These are phyloP conservation scores for Penicillium sp. DNA, from an alignment of 2,329 filamentous ascomycete genomes.

Conservation along the genomic window DNA sequence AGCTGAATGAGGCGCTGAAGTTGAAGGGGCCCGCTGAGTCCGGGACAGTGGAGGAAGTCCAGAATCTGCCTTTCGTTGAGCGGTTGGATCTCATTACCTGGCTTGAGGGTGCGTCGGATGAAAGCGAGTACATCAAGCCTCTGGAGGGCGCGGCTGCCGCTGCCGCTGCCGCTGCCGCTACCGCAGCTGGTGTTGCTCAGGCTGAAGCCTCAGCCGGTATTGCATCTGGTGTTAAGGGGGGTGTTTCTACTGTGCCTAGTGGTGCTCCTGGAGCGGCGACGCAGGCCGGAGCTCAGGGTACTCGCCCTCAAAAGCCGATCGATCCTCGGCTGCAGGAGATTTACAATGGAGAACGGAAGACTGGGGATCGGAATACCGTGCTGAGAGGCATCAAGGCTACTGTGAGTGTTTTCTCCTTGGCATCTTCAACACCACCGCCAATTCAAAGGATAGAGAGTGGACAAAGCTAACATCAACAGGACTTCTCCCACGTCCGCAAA, in stretches of 20 bases:
- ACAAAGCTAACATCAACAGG: conserved; percentile 53
- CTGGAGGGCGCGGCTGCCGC: conserved; percentile 62
- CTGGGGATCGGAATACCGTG: conserved; percentile 89
- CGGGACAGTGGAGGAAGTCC: conserved; percentile 61
- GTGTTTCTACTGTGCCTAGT: conserved; percentile 41
- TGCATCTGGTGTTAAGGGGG: conserved; percentile 51
- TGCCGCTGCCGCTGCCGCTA: conserved; percentile 43
- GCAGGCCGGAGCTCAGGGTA: conserved; percentile 27
- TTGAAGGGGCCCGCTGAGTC: conserved; percentile 34
- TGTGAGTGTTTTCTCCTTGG: conserved; percentile 48
- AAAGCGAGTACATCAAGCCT: conserved; percentile 90
- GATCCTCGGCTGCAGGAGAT: conserved; percentile 84
- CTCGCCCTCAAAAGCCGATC: conserved; percentile 64
- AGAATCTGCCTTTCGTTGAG: conserved; percentile 90
- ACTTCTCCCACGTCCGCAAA: conserved; percentile 93
- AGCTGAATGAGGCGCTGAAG: conserved; percentile 74
- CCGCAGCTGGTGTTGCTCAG: conserved; percentile 42
- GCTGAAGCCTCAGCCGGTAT: conserved; percentile 51
- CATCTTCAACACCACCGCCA: conserved; percentile 11
- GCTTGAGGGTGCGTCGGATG: conserved; percentile 85
- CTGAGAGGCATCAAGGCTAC: conserved; percentile 85
- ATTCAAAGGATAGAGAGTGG: neutral
- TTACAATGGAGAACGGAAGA: conserved; percentile 85
- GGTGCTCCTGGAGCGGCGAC: conserved; percentile 39
- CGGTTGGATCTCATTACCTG: conserved; percentile 88